Evolutionary conservation across 2,329 filamentous ascomycete species (phyloP).

Genomic region (Ascomycota sp.): DNA sequence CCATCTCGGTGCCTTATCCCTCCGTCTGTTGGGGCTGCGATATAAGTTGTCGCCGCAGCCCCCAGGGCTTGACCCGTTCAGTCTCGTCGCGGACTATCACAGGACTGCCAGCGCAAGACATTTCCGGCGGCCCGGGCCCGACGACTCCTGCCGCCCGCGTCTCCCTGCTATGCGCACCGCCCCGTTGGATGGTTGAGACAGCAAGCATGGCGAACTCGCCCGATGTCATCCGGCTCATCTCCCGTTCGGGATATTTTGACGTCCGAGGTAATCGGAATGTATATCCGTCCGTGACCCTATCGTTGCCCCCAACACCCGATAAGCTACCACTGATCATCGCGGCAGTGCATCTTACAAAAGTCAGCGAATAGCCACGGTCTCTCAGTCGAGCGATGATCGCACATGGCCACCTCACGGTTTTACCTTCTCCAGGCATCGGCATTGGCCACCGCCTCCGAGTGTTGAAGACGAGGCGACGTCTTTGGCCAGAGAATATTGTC

Average conservation of each 20-base stretch:
- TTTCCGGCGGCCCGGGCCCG: no score
- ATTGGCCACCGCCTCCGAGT: constrained; percentile 38
- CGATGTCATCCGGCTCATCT: constrained; percentile 26
- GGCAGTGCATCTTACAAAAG: no score
- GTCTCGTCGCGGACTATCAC: no score
- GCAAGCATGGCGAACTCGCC: constrained; percentile 26
- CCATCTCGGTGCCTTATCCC: no score
- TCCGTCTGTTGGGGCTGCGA: no score
- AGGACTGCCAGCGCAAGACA: no score
- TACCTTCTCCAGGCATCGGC: constrained; percentile 5
- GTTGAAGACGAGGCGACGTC: constrained; percentile 50
- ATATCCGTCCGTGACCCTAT: not conserved
- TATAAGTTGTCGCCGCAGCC: no score
- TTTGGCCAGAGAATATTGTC: constrained; percentile 37
- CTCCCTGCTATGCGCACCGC: constrained; percentile 6
- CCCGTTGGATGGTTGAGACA: constrained; percentile 4
- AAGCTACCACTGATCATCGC: no score
- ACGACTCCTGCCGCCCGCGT: not conserved
- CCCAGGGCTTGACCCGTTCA: no score
- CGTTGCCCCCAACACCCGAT: no score
- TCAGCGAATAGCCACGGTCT: no score
- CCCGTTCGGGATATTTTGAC: not conserved
- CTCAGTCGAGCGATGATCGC: no score
- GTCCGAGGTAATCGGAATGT: not conserved
- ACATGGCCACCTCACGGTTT: not conserved